phyloP scores from a whole-genome alignment of 2,329 filamentous ascomycete species.

The Chaetomium globosum region DNA sequence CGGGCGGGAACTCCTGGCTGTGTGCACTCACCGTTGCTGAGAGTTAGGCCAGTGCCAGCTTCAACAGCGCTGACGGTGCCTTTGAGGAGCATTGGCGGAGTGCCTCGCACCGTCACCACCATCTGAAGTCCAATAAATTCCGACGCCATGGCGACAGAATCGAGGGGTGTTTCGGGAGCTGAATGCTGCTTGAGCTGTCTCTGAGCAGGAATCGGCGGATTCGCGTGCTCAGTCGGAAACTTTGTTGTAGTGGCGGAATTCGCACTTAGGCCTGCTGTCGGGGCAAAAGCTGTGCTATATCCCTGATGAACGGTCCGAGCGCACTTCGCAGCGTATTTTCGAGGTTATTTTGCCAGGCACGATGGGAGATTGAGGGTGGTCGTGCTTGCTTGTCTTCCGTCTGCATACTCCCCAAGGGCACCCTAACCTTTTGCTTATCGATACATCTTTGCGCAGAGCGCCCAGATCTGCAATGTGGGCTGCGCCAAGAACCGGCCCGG shows the following conservation, averaged over 20 bases:
- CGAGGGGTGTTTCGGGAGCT: conserved; percentile 8
- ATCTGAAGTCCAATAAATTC: conserved; percentile 78
- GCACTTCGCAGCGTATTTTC: background rate
- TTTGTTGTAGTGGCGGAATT: background rate
- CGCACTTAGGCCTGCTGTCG: background rate
- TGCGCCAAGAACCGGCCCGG: background rate
- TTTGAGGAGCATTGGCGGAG: conserved; percentile 65
- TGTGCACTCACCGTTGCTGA: conserved; percentile 67
- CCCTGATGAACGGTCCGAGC: background rate
- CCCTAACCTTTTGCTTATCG: conserved; percentile 32
- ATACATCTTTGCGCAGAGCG: conserved; percentile 15
- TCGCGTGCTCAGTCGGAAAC: background rate
- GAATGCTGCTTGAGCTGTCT: background rate
- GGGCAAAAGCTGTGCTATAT: background rate
- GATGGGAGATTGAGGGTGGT: background rate
- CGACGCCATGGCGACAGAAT: conserved; percentile 57
- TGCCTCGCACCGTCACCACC: conserved; percentile 65
- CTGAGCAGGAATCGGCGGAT: background rate
- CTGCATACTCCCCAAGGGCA: background rate
- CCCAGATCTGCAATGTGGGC: background rate
- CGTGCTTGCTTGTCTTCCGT: background rate
- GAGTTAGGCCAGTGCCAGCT: conserved; percentile 66
- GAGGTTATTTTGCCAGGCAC: background rate
- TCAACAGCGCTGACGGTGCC: conserved; percentile 71
- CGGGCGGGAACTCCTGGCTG: background rate